Evolutionary conservation across 2,329 filamentous ascomycete species (phyloP).

Genomic region (Fusarium nisikadoi): DNA sequence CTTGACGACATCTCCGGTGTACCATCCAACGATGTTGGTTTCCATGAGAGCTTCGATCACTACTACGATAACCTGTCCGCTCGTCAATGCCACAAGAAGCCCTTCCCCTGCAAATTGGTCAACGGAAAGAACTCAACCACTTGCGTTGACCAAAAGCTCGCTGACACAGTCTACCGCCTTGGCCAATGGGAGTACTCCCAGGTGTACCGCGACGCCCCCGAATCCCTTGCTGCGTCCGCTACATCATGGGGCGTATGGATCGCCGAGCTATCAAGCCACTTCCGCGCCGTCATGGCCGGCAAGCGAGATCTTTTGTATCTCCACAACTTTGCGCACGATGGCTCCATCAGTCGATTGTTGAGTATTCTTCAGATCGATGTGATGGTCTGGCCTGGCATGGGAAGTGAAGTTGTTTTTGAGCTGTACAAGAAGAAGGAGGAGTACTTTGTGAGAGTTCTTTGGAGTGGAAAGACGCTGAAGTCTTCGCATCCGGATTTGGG

Average conservation of each 20-base stretch:
- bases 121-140: slow-evolving; percentile 56
- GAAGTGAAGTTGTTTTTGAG: slow-evolving; percentile 80
- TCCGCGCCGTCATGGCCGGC: slow-evolving; percentile 64
- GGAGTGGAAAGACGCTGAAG: slow-evolving; percentile 72
- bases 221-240: slow-evolving; percentile 70
- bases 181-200: slow-evolving; percentile 85
- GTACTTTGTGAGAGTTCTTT: slow-evolving; percentile 74
- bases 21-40: slow-evolving; percentile 63
- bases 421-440: slow-evolving; percentile 62
- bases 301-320: slow-evolving; percentile 62
- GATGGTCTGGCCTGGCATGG: slow-evolving; percentile 90
- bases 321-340: slow-evolving; percentile 86
- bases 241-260: slow-evolving; percentile 77
- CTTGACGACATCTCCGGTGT: slow-evolving; percentile 79
- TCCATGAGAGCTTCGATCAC: slow-evolving; percentile 80
- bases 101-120: slow-evolving; percentile 73
- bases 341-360: slow-evolving; percentile 73
- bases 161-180: slow-evolving; percentile 77
- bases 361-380: slow-evolving; percentile 72
- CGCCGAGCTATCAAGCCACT: slow-evolving; percentile 74
- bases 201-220: slow-evolving; percentile 74
- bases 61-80: slow-evolving; percentile 88
- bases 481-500: slow-evolving; percentile 78
- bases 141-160: slow-evolving; percentile 71
- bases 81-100: slow-evolving; percentile 78